Conservation (phyloP, 768 basidiomycete genomes). For the Pilatotrama ljubarskyi region DNA sequence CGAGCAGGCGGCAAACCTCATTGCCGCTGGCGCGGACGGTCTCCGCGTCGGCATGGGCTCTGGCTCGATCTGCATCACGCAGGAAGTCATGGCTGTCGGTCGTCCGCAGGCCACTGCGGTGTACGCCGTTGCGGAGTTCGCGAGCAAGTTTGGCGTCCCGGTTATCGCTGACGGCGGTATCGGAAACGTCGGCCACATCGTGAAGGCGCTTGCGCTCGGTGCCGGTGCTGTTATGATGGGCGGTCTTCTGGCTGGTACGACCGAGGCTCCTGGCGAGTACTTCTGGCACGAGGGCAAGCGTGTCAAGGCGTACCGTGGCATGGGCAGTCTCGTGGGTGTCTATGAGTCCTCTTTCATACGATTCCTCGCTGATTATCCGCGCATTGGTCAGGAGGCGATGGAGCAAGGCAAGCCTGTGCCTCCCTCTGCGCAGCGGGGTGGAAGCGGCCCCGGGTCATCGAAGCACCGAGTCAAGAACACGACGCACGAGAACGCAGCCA, state of each 20-base stretch:
- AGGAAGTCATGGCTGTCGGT: constrained; percentile 99
- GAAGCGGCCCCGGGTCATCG: constrained; percentile 21
- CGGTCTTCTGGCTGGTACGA: constrained; percentile 89
- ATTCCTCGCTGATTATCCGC: neutral
- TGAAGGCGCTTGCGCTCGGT: constrained; percentile 93
- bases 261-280: constrained; percentile 97
- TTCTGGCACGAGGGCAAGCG: constrained; percentile 99
- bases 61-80: constrained; percentile 98
- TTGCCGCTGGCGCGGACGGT: constrained; percentile 94
- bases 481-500: constrained; percentile 88
- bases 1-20: constrained; percentile 93
- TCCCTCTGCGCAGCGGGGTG: constrained; percentile 29
- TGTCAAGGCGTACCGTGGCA: constrained; percentile 97
- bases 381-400: constrained; percentile 68
- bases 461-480: constrained; percentile 36
- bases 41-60: constrained; percentile 97
- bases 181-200: constrained; percentile 93
- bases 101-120: constrained; percentile 98
- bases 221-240: constrained; percentile 99
- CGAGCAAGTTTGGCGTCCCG: constrained; percentile 90
- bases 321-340: constrained; percentile 79
- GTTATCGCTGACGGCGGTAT: constrained; percentile 97
- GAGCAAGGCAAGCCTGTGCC: constrained; percentile 62
- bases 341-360: neutral
- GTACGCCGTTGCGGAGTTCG: constrained; percentile 93